A percentile compares a stretch with the other conserved stretches of the same genome.
Evolutionary conservation across 2,329 filamentous ascomycete genomes (phyloP).

Genomic region (Nannizziopsis arthrosporioides): DNA sequence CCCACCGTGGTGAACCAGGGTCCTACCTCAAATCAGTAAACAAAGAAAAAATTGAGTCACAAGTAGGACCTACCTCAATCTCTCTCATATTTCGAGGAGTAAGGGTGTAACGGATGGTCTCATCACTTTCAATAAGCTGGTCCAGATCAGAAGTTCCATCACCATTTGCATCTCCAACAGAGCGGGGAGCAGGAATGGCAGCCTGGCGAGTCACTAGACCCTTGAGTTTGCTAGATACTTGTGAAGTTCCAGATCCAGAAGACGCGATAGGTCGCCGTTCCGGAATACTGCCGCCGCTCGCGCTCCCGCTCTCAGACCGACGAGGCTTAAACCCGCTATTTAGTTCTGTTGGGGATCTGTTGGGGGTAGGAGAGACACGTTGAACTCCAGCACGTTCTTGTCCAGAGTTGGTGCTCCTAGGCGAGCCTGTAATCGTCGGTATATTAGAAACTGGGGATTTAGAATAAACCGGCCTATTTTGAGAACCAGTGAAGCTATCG

Average conservation of each 20-base stretch:
- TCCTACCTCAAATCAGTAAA: conserved; percentile 16
- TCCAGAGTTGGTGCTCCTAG: conserved; percentile 16
- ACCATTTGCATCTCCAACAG: conserved; percentile 20
- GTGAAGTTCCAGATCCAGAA: conserved; percentile 30
- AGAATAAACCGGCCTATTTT: conserved; percentile 1
- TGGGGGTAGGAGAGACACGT: conserved; percentile 26
- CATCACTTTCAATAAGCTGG: conserved; percentile 66
- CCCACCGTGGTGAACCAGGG: conserved; percentile 26
- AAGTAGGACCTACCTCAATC: conserved; percentile 47
- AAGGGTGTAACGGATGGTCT: conserved; percentile 71
- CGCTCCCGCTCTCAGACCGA: conserved; percentile 27
- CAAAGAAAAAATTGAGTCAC: not conserved
- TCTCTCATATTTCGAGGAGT: conserved; percentile 70
- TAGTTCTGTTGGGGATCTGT: conserved; percentile 21
- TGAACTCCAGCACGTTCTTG: conserved; percentile 33
- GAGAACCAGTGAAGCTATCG: conserved; percentile 4
- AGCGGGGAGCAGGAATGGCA: conserved; percentile 14
- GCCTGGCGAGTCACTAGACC: conserved; percentile 29
- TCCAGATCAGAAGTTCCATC: conserved; percentile 61
- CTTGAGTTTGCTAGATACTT: conserved; percentile 33
- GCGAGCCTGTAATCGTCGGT: conserved; percentile 13
- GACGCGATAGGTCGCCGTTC: conserved; percentile 30
- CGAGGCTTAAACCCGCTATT: conserved; percentile 17
- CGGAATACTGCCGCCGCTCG: conserved; percentile 24
- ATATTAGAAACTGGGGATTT: conserved; percentile 15